These are phyloP conservation scores for Verticillium tricorpus DNA, from an alignment of 2,329 filamentous ascomycete genomes.

Conservation along the genomic window DNA sequence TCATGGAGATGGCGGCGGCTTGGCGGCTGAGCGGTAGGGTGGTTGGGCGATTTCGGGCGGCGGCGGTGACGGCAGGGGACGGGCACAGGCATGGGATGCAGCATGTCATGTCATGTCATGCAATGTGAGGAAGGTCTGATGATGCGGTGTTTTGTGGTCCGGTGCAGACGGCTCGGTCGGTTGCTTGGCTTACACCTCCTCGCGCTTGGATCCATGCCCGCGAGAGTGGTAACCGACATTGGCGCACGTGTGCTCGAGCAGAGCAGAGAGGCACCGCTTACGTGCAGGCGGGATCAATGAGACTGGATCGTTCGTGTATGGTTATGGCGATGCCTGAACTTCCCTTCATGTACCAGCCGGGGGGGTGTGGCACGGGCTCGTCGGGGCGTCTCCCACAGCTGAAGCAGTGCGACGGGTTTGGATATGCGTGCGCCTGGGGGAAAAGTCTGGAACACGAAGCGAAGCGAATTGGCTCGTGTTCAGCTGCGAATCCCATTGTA, in stretches of 20 bases:
- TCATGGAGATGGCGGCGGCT: not conserved
- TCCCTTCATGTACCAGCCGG: not conserved
- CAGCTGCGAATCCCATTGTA: not conserved
- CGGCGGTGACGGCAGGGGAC: not conserved
- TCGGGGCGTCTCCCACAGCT: too few relatives aligned
- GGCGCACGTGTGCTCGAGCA: not conserved
- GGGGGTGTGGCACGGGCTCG: too few relatives aligned
- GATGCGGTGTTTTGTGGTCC: not conserved
- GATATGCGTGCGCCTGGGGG: too few relatives aligned
- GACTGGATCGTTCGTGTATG: not conserved
- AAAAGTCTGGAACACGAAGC: not conserved
- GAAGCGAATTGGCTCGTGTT: not conserved
- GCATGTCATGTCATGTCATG: not conserved
- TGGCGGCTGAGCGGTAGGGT: not conserved
- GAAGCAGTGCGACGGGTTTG: too few relatives aligned
- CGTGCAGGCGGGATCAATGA: not conserved
- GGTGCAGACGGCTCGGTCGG: not conserved
- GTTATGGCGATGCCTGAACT: not conserved
- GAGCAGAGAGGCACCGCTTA: not conserved
- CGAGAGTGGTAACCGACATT: not conserved
- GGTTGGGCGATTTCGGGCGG: not conserved
- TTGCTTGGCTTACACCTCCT: not conserved
- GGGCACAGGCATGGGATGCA: not conserved
- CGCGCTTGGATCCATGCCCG: not conserved
- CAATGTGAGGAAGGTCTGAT: not conserved